A percentile compares a stretch with the other conserved stretches of the same genome.
phyloP scores from a whole-genome alignment of 495 filamentous ascomycete genomes.

The Hypoxylon trugodes region DNA sequence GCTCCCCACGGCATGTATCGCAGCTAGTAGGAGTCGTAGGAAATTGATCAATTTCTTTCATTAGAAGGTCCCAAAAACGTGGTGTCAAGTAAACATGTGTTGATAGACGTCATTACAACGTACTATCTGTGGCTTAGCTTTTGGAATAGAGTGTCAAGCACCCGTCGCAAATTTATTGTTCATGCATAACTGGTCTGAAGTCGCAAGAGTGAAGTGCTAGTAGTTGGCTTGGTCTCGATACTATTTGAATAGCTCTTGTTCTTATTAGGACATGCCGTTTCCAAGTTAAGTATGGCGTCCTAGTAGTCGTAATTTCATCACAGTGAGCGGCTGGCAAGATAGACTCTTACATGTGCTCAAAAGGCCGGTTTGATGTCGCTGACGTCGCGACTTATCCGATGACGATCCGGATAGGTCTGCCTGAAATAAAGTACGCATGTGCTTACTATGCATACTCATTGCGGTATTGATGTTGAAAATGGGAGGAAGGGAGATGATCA shows the following conservation, averaged over 20 bases:
- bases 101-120: background rate
- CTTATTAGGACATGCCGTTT: constrained; percentile 6
- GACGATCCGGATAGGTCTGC: background rate
- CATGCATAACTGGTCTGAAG: background rate
- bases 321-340: no score
- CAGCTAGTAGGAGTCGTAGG: constrained; percentile 9
- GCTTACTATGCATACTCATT: background rate
- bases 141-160: constrained; percentile 13
- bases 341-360: background rate
- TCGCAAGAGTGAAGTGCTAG: constrained; percentile 1
- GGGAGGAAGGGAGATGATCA: no score
- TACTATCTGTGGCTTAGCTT: background rate
- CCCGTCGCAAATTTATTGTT: constrained; percentile 1
- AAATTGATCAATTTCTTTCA: constrained; percentile 11
- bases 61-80: constrained; percentile 15
- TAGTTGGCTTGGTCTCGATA: background rate
- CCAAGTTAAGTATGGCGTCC: constrained; percentile 8
- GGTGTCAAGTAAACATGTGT: constrained; percentile 16
- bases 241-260: background rate
- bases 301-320: no score
- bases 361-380: background rate
- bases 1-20: background rate
- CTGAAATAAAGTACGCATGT: background rate
- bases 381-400: background rate
- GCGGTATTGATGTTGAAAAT: background rate